Evolutionary conservation across 192 early-diverging fungal genomes (phyloP).

Genomic region (Coemansia erecta): DNA sequence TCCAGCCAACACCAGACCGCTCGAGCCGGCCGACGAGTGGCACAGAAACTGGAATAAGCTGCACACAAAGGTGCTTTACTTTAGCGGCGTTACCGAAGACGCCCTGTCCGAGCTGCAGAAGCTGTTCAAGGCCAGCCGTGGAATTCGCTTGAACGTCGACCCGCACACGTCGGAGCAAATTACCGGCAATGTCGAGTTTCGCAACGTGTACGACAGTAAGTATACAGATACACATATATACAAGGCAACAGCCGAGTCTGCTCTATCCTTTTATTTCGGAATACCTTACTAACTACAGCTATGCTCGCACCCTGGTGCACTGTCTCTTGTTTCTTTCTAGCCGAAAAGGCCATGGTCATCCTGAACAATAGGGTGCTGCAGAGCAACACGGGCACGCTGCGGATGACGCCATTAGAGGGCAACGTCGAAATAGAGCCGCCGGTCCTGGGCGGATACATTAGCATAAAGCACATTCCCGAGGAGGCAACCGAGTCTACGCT

Average conservation of each 20-base stretch:
- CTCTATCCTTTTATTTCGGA: no score
- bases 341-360: constrained; percentile 48
- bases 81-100: constrained; percentile 44
- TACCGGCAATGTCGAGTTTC: constrained; percentile 50
- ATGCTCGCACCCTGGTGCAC: neutral
- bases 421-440: constrained; percentile 31
- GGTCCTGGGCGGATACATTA: constrained; percentile 30
- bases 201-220: constrained; percentile 50
- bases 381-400: constrained; percentile 30
- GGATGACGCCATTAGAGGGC: constrained; percentile 35
- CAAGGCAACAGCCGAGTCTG: constrained; percentile 1
- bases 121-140: constrained; percentile 46
- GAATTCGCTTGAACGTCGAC: constrained; percentile 49
- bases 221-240: neutral
- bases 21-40: constrained; percentile 25
- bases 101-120: constrained; percentile 44
- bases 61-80: constrained; percentile 40
- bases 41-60: constrained; percentile 31
- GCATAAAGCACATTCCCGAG: constrained; percentile 51
- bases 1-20: constrained; percentile 7
- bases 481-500: constrained; percentile 33
- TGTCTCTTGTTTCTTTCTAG: constrained; percentile 24
- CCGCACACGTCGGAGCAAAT: constrained; percentile 32
- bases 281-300: neutral
- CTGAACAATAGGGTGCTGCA: constrained; percentile 38